These are phyloP conservation scores for Neofusicoccum cordaticola DNA, from an alignment of 2,329 filamentous ascomycete species.

Conservation along the genomic window DNA sequence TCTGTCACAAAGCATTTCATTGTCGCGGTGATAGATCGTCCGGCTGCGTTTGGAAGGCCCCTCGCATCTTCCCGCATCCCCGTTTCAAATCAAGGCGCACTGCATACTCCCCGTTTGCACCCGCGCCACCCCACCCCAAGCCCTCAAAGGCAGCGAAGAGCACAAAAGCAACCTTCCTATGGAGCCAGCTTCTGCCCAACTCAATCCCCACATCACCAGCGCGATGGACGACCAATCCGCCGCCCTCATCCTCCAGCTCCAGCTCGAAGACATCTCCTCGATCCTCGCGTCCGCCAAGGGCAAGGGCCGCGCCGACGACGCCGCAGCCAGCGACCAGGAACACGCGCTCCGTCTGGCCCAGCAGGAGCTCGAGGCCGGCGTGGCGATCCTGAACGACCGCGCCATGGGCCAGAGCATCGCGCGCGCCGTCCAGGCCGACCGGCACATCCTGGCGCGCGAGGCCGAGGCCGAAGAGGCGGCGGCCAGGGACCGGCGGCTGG, in stretches of 20 bases:
- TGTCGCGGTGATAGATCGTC: too few species aligned
- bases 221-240: background rate
- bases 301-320: background rate
- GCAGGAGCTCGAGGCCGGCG: conserved; percentile 1
- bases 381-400: background rate
- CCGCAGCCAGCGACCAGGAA: background rate
- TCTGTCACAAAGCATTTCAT: too few species aligned
- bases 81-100: too few species aligned
- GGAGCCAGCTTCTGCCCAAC: too few species aligned
- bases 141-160: too few species aligned
- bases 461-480: background rate
- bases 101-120: too few species aligned
- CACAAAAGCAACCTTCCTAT: too few species aligned
- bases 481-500: background rate
- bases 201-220: background rate
- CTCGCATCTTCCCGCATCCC: too few species aligned
- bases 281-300: background rate
- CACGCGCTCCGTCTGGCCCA: background rate
- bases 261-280: conserved; percentile 4
- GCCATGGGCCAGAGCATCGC: conserved; percentile 13
- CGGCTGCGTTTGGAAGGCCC: too few species aligned
- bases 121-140: too few species aligned
- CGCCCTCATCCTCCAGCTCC: conserved; percentile 3
- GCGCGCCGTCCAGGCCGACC: background rate
- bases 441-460: background rate